These are phyloP conservation scores for Cystobasidium sp. DNA, from an alignment of 1,284 basidiomycete species.

Conservation along the genomic window DNA sequence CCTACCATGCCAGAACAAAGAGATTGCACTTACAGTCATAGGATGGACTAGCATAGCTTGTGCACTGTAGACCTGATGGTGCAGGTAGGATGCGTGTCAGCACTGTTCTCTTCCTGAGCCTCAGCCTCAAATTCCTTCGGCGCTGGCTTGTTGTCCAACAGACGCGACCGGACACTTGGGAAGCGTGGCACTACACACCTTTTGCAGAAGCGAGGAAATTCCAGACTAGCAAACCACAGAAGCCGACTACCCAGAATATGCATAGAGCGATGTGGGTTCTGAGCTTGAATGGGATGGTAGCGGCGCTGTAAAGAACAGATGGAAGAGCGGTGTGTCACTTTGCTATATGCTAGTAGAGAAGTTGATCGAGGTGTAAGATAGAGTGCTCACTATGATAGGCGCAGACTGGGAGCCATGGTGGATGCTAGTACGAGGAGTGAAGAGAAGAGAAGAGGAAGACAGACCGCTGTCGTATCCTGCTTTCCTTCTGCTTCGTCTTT, in stretches of 20 bases:
- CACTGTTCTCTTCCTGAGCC: not conserved
- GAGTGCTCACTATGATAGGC: slow-evolving; percentile 16
- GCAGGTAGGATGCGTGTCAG: not conserved
- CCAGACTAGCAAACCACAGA: slow-evolving; percentile 25
- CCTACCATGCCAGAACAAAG: no score
- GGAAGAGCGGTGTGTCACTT: not conserved
- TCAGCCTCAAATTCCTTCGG: not conserved
- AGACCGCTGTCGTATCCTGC: not conserved
- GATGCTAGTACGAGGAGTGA: not conserved
- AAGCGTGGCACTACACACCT: slow-evolving; percentile 3
- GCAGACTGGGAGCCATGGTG: slow-evolving; percentile 8
- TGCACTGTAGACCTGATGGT: slow-evolving; percentile 21
- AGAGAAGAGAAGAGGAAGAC: not conserved
- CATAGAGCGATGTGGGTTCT: slow-evolving; percentile 22
- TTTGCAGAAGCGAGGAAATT: slow-evolving; percentile 32
- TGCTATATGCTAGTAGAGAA: not conserved
- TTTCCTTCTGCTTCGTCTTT: not conserved
- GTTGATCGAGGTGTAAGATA: not conserved
- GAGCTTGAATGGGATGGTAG: slow-evolving; percentile 24
- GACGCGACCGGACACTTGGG: not conserved
- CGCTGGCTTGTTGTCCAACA: not conserved
- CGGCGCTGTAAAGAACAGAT: not conserved
- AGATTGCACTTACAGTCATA: slow-evolving; percentile 5
- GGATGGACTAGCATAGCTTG: slow-evolving; percentile 29
- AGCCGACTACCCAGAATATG: slow-evolving; percentile 15